Evolutionary conservation across 306 rosid genomes (phyloP).

Genomic region (Hylodesmum podocarpum): DNA sequence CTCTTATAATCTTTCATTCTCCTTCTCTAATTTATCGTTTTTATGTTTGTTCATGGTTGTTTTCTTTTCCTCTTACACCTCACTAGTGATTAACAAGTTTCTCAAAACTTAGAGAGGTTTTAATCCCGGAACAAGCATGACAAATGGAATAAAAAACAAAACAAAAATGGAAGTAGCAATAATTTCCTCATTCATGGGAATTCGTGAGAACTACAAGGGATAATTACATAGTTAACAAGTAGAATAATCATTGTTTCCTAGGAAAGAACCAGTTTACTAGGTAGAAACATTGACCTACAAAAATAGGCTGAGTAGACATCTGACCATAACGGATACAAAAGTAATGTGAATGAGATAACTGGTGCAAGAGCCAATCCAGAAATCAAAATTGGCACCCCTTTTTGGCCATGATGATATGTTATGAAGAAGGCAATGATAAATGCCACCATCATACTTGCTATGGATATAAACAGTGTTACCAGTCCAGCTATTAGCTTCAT

Average conservation of each 20-base stretch:
- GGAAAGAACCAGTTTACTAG: slow-evolving; percentile 12
- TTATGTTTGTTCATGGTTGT: no score
- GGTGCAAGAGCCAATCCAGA: slow-evolving; percentile 18
- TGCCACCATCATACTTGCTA: slow-evolving; percentile 35
- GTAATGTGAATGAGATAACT: neutral
- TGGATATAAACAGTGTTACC: slow-evolving; percentile 28
- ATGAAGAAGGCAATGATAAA: slow-evolving; percentile 36
- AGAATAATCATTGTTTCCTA: neutral
- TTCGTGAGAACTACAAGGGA: neutral
- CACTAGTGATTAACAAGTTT: neutral
- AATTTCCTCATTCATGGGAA: neutral
- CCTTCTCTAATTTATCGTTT: no score
- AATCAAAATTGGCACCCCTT: slow-evolving; percentile 23
- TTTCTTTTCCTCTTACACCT: no score
- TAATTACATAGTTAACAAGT: neutral
- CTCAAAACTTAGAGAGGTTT: neutral
- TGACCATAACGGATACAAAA: slow-evolving; percentile 24
- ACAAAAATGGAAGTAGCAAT: neutral
- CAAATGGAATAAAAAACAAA: neutral
- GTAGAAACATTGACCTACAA: slow-evolving; percentile 29
- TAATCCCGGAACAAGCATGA: neutral
- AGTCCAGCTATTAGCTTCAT: slow-evolving; percentile 37
- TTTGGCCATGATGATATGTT: neutral
- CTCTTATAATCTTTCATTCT: no score
- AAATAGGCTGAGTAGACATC: slow-evolving; percentile 27